phyloP scores from a whole-genome alignment of 257 asterid genomes.

The Datura wrightii region DNA sequence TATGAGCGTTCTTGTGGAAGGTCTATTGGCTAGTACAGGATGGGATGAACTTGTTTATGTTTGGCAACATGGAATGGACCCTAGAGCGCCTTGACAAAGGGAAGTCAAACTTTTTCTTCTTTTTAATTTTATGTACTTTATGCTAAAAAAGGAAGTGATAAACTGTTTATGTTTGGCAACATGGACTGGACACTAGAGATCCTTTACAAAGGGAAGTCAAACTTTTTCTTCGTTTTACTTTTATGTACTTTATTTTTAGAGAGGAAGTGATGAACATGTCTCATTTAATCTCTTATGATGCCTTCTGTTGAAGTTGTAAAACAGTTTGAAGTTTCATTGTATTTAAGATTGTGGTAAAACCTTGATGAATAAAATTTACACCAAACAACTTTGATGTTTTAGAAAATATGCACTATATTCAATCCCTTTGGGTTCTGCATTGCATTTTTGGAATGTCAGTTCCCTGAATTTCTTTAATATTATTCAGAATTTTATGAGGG shows the following conservation, averaged over 20 bases:
- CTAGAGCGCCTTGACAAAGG: slow-evolving; percentile 72
- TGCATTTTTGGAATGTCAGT: background rate
- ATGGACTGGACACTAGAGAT: slow-evolving; percentile 95
- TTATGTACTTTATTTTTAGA: slow-evolving; percentile 26
- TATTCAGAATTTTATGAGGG: slow-evolving; percentile 18
- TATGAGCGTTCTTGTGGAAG: slow-evolving; percentile 93
- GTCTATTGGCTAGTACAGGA: slow-evolving; percentile 94
- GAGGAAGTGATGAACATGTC: background rate
- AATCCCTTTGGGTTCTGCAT: background rate
- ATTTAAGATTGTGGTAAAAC: slow-evolving; percentile 15
- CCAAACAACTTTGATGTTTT: background rate
- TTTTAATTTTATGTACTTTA: slow-evolving; percentile 27
- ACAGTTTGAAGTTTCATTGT: slow-evolving; percentile 25
- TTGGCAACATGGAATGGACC: slow-evolving; percentile 98
- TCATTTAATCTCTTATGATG: background rate
- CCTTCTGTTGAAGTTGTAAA: slow-evolving; percentile 22
- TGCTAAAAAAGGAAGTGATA: background rate
- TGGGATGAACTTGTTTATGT: slow-evolving; percentile 97
- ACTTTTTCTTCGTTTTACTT: background rate
- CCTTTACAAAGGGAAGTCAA: slow-evolving; percentile 48
- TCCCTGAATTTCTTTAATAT: slow-evolving; percentile 15
- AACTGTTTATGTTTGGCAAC: slow-evolving; percentile 86
- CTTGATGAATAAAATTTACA: slow-evolving; percentile 13
- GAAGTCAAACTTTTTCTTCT: slow-evolving; percentile 24
- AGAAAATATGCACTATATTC: slow-evolving; percentile 9